Evolutionary conservation across 768 basidiomycete genomes (phyloP), one percentile per base, ranked within the genome.

Genomic region (Rhizopogon sp.): DNA sequence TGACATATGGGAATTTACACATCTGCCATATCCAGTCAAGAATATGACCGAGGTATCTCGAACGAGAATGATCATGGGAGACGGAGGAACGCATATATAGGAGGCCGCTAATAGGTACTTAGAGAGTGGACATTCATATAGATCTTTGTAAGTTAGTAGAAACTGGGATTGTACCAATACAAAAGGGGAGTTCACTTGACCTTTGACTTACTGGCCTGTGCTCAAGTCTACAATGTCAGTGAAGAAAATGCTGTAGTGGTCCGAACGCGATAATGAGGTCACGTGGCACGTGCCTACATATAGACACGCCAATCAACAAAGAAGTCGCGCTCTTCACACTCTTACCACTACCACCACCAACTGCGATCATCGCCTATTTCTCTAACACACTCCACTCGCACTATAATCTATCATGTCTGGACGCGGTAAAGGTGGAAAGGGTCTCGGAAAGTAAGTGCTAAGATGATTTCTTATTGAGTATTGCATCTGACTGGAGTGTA

Each of bases 401-500:
- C 52, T 10, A 42, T 45, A 35, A 60, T 49, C 55, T 37, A 33
- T 60, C 60, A 75, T 77, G 77, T 78, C 77, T 63, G 76, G 77
- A 64, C 76, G 76, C 44, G 77, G 77, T 61, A 78, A 78, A 43
- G 76, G 77, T 43, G 77, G 76, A 62, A 77, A 78, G 54, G 85
- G 76, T 64, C 74, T 77, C 42, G 76, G 76, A 66, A 76, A 75
- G 73, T 68, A 55, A 35, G 67, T 39, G 20, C 20, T 40, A 17
- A 9, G 43, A 14, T 47, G 6, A 14, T 9, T n/a, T 31, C 22
- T 49, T 6, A 25, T 14, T 6, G 35, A 37, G 9, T 37, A n/a
- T 14, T 16, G 35, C 22, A 49, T 33, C 50, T 66, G 46, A 65
- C 62, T 13, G 9, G 28, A 41, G 47, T 13, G 47, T 40, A 72